Conservation (phyloP, 805 yeast species). For the Teunomyces tritomae region DNA sequence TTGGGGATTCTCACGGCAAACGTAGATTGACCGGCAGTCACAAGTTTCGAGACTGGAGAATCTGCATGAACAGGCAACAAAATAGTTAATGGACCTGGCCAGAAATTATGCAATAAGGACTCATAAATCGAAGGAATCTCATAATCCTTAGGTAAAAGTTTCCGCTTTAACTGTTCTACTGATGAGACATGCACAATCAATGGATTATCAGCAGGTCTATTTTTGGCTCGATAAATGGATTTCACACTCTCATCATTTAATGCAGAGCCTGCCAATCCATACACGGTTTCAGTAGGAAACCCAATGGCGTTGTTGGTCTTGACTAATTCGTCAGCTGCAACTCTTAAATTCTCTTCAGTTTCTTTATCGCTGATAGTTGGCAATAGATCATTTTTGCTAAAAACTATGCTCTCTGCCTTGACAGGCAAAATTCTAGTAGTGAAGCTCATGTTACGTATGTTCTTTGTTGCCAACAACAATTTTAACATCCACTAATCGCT, state of each 20-base stretch:
- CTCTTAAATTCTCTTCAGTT: constrained; percentile 48
- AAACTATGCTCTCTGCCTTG: constrained; percentile 49
- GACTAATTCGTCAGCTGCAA: constrained; percentile 59
- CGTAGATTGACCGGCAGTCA: constrained; percentile 85
- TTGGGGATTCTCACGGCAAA: constrained; percentile 90
- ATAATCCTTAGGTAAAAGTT: constrained; percentile 47
- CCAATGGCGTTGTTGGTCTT: constrained; percentile 67
- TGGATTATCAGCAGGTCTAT: constrained; percentile 95
- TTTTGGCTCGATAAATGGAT: constrained; percentile 82
- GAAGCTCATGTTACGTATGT: constrained; percentile 9
- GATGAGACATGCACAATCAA: constrained; percentile 87
- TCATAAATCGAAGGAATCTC: constrained; percentile 68
- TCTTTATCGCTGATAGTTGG: constrained; percentile 51
- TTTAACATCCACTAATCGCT: neutral
- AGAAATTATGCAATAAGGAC: constrained; percentile 62
- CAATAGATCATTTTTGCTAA: constrained; percentile 38
- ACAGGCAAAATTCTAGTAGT: constrained; percentile 49
- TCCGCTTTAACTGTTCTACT: constrained; percentile 61
- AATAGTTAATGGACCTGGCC: constrained; percentile 97
- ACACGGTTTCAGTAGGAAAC: constrained; percentile 96
- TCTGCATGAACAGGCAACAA: constrained; percentile 57
- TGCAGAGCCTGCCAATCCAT: constrained; percentile 91
- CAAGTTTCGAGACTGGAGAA: constrained; percentile 62
- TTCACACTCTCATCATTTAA: constrained; percentile 67
- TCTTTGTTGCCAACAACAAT: neutral